Conservation (phyloP, 768 basidiomycete species). For the Termitomyces sp. region DNA sequence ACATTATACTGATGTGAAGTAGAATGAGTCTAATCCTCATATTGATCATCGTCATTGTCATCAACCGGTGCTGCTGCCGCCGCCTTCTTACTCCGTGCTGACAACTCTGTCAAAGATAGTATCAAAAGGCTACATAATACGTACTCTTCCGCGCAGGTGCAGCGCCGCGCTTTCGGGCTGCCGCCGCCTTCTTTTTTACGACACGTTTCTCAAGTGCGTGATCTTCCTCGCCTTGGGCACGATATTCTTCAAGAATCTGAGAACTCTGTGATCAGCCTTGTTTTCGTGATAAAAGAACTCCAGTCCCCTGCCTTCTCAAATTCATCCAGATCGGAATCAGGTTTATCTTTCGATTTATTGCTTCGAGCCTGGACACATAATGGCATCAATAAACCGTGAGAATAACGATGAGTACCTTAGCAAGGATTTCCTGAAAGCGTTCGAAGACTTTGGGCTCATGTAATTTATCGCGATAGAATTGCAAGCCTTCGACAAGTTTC, state of each 20-base stretch:
- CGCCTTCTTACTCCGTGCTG: slow-evolving; percentile 16
- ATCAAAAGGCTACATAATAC: slow-evolving; percentile 1
- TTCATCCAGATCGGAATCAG: slow-evolving; percentile 90
- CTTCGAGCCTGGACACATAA: slow-evolving; percentile 57
- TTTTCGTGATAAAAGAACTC: neutral
- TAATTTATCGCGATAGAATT: slow-evolving; percentile 93
- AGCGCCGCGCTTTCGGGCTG: slow-evolving; percentile 56
- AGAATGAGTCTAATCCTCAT: slow-evolving; percentile 8
- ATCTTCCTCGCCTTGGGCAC: slow-evolving; percentile 86
- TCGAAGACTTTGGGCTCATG: slow-evolving; percentile 82
- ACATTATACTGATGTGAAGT: neutral
- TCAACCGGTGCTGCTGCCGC: slow-evolving; percentile 6
- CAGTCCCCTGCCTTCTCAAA: slow-evolving; percentile 70
- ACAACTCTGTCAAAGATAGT: neutral
- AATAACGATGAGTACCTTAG: slow-evolving; percentile 52
- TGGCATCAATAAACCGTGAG: neutral
- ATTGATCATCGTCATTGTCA: slow-evolving; percentile 18
- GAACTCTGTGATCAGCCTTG: neutral
- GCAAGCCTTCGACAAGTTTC: slow-evolving; percentile 90
- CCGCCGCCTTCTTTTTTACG: slow-evolving; percentile 78
- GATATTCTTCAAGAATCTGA: slow-evolving; percentile 83
- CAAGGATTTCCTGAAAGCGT: slow-evolving; percentile 86
- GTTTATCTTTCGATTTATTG: slow-evolving; percentile 91
- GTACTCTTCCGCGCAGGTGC: slow-evolving; percentile 42
- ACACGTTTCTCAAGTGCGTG: slow-evolving; percentile 87